A percentile compares a stretch with the other conserved stretches of the same genome.
These are phyloP conservation scores for Diphasiastrum complanatum DNA, from an alignment of 83 land plant species.

Conservation along the genomic window DNA sequence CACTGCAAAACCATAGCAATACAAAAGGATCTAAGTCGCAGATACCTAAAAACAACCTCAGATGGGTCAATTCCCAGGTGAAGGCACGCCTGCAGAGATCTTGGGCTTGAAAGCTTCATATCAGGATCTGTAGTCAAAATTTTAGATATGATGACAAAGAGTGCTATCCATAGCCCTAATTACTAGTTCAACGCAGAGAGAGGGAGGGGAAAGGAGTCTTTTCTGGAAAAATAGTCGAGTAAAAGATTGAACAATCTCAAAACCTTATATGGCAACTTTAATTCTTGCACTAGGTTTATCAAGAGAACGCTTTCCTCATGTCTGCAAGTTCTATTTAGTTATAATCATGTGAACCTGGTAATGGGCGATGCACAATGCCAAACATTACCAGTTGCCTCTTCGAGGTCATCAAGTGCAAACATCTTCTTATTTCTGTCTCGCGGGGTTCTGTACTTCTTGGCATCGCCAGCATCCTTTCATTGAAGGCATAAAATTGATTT, in stretches of 20 bases:
- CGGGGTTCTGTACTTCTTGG: neutral
- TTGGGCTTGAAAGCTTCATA: conserved; percentile 8
- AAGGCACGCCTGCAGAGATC: conserved; percentile 15
- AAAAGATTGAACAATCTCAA: neutral
- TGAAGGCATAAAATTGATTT: too few relatives aligned
- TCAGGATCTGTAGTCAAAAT: conserved; percentile 1
- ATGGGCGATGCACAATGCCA: too few relatives aligned
- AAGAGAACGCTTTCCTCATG: too few relatives aligned
- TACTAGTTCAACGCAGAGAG: neutral
- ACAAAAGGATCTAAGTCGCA: too few relatives aligned
- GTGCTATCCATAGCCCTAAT: neutral
- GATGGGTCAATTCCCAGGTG: conserved; percentile 14
- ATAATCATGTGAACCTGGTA: too few relatives aligned
- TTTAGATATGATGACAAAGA: neutral
- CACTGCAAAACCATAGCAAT: neutral
- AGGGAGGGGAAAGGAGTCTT: neutral
- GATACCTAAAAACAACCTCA: conserved; percentile 11
- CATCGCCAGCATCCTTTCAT: conserved; percentile 10
- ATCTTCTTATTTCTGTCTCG: neutral
- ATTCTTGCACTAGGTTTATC: too few relatives aligned
- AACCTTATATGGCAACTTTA: too few relatives aligned
- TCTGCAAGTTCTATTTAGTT: too few relatives aligned
- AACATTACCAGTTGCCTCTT: neutral
- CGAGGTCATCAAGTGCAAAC: conserved; percentile 8
- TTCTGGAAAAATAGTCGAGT: neutral